Conservation (phyloP, 2,329 filamentous ascomycete genomes). For the Trichoderma guizhouense region DNA sequence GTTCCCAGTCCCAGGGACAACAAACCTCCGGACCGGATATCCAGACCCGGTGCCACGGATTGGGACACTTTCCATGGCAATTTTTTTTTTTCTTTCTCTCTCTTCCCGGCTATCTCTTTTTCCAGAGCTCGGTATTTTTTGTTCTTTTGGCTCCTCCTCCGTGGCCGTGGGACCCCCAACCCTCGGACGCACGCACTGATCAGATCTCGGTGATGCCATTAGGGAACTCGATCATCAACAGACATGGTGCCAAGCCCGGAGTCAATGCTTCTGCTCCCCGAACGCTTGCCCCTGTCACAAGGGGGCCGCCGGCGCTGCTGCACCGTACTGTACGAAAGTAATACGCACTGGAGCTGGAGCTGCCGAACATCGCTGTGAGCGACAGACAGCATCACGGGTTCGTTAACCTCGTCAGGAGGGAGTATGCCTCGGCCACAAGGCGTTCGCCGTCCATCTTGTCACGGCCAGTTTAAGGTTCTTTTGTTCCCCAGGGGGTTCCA, state of each 20-base stretch:
- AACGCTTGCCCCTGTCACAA: constrained; percentile 9
- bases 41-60: not conserved
- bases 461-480: constrained; percentile 10
- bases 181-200: not conserved
- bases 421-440: not conserved
- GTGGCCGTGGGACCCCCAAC: not conserved
- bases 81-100: not conserved
- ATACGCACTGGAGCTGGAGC: not conserved
- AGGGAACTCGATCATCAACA: constrained; percentile 1
- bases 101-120: not conserved
- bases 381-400: constrained; percentile 7
- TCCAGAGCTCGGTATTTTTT: not conserved
- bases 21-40: not conserved
- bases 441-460: not conserved
- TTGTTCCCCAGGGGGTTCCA: constrained; percentile 3
- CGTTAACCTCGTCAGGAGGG: not conserved
- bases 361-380: not conserved
- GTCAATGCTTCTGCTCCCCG: constrained; percentile 10
- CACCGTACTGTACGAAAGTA: not conserved
- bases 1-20: not conserved
- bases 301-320: not conserved
- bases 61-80: not conserved
- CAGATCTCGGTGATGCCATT: constrained; percentile 2
- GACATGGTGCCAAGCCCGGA: constrained; percentile 6
- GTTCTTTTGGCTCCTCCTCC: not conserved